A percentile compares a stretch with the other conserved stretches of the same genome.
phyloP scores from a whole-genome alignment of 1,284 basidiomycete genomes.

The Boletus sp. region DNA sequence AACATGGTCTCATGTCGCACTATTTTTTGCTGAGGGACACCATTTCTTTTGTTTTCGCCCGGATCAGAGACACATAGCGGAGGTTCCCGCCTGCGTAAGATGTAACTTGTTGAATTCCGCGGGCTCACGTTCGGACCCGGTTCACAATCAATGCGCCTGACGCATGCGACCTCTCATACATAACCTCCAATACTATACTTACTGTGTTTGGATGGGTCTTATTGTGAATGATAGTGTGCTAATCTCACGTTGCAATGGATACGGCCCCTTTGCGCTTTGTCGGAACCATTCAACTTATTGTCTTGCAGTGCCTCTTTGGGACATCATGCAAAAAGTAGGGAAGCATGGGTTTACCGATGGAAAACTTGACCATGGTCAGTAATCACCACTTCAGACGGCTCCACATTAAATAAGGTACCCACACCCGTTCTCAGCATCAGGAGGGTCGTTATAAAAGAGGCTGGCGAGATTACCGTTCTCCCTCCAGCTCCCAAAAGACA shows the following conservation, averaged over 20 bases:
- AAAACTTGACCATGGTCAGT: neutral
- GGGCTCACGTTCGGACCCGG: neutral
- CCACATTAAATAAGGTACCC: neutral
- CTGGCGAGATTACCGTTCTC: neutral
- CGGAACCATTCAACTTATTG: slow-evolving; percentile 18
- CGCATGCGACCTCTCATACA: neutral
- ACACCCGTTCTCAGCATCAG: slow-evolving; percentile 1
- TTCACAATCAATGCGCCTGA: neutral
- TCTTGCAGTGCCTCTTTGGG: slow-evolving; percentile 9
- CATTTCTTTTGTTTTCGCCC: slow-evolving; percentile 15
- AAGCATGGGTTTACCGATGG: neutral
- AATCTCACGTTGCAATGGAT: slow-evolving; percentile 10
- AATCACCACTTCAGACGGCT: slow-evolving; percentile 1
- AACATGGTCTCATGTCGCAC: neutral
- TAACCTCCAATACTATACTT: slow-evolving; percentile 19
- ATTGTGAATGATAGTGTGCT: slow-evolving; percentile 15
- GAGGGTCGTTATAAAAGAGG: slow-evolving; percentile 18
- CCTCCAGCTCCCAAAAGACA: slow-evolving; percentile 6
- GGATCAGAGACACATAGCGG: neutral
- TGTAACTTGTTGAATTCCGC: neutral
- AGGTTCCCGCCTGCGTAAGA: neutral
- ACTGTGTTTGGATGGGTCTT: slow-evolving; percentile 16
- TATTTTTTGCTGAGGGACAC: neutral
- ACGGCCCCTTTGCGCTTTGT: neutral
- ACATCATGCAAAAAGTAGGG: neutral